These are phyloP conservation scores for Phytophthora pseudosyringae DNA, from an alignment of 352 stramenopile species.

Conservation along the genomic window DNA sequence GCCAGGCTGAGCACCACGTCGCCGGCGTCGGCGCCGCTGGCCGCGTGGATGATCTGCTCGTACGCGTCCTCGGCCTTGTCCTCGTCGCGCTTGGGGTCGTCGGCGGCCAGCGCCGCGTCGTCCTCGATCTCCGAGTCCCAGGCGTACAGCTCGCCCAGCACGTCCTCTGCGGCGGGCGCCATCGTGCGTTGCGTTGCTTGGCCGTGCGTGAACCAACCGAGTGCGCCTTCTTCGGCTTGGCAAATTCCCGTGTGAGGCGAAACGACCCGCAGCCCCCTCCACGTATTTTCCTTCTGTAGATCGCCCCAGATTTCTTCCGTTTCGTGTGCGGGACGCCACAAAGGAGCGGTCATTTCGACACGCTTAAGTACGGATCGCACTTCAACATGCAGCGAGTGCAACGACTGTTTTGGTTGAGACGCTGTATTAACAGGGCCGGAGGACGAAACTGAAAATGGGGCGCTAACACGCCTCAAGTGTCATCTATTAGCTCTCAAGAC, in stretches of 20 bases:
- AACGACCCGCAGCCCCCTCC: constrained; percentile 11
- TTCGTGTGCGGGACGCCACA: constrained; percentile 14
- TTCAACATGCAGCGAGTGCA: not conserved
- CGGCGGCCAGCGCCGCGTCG: constrained; percentile 46
- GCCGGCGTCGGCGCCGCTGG: constrained; percentile 31
- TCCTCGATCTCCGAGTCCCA: constrained; percentile 77
- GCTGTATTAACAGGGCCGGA: too few relatives aligned
- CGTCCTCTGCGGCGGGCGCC: constrained; percentile 40
- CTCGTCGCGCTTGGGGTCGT: constrained; percentile 68
- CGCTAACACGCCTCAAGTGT: too few relatives aligned
- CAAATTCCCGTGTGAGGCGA: constrained; percentile 29
- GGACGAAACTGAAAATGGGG: too few relatives aligned
- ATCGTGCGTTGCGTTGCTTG: not conserved
- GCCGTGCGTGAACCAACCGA: too few relatives aligned
- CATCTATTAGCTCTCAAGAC: too few relatives aligned
- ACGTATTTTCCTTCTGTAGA: constrained; percentile 36
- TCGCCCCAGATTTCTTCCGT: constrained; percentile 11
- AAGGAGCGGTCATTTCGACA: constrained; percentile 9
- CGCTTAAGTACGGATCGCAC: not conserved
- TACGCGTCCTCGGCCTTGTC: constrained; percentile 77
- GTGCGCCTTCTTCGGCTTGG: not conserved
- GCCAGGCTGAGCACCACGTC: constrained; percentile 72
- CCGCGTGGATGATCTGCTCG: constrained; percentile 74
- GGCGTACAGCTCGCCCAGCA: constrained; percentile 66
- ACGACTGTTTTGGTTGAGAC: too few relatives aligned